Evolutionary conservation across 2,329 filamentous ascomycete species (phyloP), one percentile per base, ranked within the genome.

Genomic region (Fusarium musae): DNA sequence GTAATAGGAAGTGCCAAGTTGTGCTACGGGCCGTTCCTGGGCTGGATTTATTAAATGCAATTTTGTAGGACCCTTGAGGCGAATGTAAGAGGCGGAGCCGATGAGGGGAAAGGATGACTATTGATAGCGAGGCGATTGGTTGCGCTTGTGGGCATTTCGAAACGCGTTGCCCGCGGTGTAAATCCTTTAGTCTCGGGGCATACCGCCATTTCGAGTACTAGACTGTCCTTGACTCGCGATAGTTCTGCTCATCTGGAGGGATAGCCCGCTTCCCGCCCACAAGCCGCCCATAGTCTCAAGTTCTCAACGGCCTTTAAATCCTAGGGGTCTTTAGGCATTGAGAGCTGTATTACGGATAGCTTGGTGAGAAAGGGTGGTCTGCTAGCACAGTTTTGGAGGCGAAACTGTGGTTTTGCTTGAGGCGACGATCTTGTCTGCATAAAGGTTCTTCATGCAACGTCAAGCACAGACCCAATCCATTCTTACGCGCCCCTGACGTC

Each of bases 151-250:
- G 39, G 47, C n/a, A 21, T 42, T 40, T 60, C 36, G 62, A 66
- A 30, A 64, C 63, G 62, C 63, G 64, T 59, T 66, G 43, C 1
- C 32, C 52, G 64, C 62, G 28, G 40, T 44, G 37, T 40, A 52
- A 66, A 66, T 34, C 21, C 21, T 37, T 21, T 68, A 68, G 63
- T 34, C 30, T 73, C 70, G 63, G 70, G 19, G 15, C 56, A 54
- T 58, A 66, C 59, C 58, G 59, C 70, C 69, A 43, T 59, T 73
- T 73, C 46, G 37, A 60, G 70, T 17, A 13, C 46, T 68, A 58
- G 46, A 34, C 28, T 37, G 56, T 26, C 49, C 39, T 21, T 26
- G 63, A 28, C 43, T 65, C 16, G 28, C 30, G n/a, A 47, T 28
- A 23, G 40, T 28, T 49, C 7, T 16, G 6, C 19, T 32, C 3